Base-by-base conservation (phyloP, 768 basidiomycete species). In the Leucocoprinus sp. region DNA sequence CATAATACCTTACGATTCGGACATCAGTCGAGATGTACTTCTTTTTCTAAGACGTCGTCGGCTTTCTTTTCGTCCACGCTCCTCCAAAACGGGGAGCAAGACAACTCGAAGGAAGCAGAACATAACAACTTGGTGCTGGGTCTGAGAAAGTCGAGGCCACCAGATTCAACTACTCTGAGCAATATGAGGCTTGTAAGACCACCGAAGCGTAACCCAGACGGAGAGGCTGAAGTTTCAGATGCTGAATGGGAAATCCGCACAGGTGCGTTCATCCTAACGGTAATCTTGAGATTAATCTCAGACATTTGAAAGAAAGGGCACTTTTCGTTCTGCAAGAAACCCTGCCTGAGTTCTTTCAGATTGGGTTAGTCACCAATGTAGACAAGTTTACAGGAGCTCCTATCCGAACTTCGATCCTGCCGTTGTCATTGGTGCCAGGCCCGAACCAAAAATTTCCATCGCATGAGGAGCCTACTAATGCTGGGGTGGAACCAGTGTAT, bases 201-300 rank as follows among this genome's bases (percentile, higher is more conserved):
- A 39, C 22, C 37, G 12, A 33, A 37, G 26, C n/a, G 18, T 12
- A 37, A 51, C 8, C 39, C 38, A 5, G 18, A 37, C 12, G 38
- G 45, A 26, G 31, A 27, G 14, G 43, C 35, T 17, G 57, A 68
- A 50, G 55, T 87, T 6, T 74, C 82, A 1, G 86, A 89, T 58
- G 66, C 70, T 5, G 86, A 89, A 54, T 89, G 85, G 85, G 77
- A 85, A 55, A 70, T 87, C 40, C 78, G 83, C 19, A 84, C 83
- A 54, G 84, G 86, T 82, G 60, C 54, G 57, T 44, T 26, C 24
- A 15, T 29, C 23, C 19, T 26, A 29, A 27, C 23, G 15, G 18
- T 29, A 22, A 11, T 29, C 15, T 27, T 28, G 34, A 22, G 37
- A 23, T 11, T 23, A 45, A 33, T 43, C 43, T 33, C 22, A 50